These are phyloP conservation scores for Phytophthora palmivora DNA, from an alignment of 352 stramenopile genomes.

Conservation along the genomic window DNA sequence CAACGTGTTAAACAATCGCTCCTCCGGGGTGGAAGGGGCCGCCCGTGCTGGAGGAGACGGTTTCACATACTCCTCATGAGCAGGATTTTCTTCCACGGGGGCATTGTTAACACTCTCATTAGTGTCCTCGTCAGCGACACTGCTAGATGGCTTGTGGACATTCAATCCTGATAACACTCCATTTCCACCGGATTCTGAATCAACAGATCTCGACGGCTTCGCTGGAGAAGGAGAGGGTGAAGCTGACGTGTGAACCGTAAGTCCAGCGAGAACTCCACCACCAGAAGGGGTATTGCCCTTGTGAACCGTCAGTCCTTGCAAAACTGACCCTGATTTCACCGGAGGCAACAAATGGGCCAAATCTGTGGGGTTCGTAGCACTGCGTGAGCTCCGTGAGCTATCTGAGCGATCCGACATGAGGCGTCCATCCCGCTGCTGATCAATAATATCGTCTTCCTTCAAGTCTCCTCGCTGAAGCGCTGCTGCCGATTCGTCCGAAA, in stretches of 20 bases:
- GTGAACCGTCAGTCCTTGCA: conserved; percentile 74
- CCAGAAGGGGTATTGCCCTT: conserved; percentile 22
- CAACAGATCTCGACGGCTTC: conserved; percentile 24
- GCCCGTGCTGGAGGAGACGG: conserved; percentile 29
- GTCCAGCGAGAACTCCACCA: conserved; percentile 62
- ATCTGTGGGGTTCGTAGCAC: conserved; percentile 57
- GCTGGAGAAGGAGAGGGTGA: conserved; percentile 45
- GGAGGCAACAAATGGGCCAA: conserved; percentile 73
- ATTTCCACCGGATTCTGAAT: conserved; percentile 31
- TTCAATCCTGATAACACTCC: conserved; percentile 64
- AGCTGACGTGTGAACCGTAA: conserved; percentile 67
- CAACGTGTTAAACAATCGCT: conserved; percentile 70
- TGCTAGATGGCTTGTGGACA: conserved; percentile 41
- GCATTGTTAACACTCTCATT: conserved; percentile 18
- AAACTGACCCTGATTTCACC: conserved; percentile 60
- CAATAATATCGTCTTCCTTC: conserved; percentile 74
- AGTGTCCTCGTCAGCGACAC: conserved; percentile 24
- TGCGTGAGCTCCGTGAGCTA: conserved; percentile 36
- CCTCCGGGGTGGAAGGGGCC: conserved; percentile 58
- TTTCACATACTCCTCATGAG: conserved; percentile 37
- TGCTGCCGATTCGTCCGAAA: conserved; percentile 85
- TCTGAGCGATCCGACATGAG: conserved; percentile 36
- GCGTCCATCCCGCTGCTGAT: conserved; percentile 42
- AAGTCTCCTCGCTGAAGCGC: conserved; percentile 81
- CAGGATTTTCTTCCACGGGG: conserved; percentile 20